Base-by-base conservation (phyloP, 345 rosid genomes). In the Boechera stricta region DNA sequence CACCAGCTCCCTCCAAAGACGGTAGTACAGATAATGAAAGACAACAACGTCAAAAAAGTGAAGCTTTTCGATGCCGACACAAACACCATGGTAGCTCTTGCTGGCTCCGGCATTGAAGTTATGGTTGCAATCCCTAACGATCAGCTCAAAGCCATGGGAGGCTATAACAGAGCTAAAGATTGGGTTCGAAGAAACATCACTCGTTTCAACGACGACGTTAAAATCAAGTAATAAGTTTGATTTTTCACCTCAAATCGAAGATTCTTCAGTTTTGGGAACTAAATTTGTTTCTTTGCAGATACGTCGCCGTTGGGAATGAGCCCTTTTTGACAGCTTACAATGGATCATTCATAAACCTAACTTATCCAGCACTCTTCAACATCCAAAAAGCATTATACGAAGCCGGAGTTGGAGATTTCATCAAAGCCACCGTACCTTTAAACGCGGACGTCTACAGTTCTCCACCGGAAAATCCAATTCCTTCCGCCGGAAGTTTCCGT, bases 61-160 rank as follows among this genome's bases (percentile, higher is more conserved):
- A 94, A 94, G 85, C 91, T 94, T 67, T 94, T 94, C 77, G 97
- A 92, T 69, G 88, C 97, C 7, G 91, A 86, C 80, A 55, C 69
- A 48, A 74, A 12, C 51, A 87, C 97, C 42, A 84, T 94, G 89
- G 67, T 24, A 57, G 91, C 97, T 31, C 98, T 94, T 55, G 82
- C 93, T 7, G 97, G 93, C 6, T 54, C 87, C 38, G 86, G 74
- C n/a, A 75, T 94, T 24, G 95, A 94, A 77, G 97, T 94, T 48
- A 92, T 94, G 98, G 93, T 92, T 24, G 97, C 92, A 6, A 92
- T 92, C 67, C 98, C 98, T 5, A 94, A 94, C 61, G 92, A 92
- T 68, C 92, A 88, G 76, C 95, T 94, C 60, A 72, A 68, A 24
- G 81, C 69, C 44, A 88, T 94, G 91, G 86, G 63, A 71, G 81